These are phyloP conservation scores for Globisporangium abappressorium DNA, from an alignment of 352 stramenopile species.

Conservation along the genomic window DNA sequence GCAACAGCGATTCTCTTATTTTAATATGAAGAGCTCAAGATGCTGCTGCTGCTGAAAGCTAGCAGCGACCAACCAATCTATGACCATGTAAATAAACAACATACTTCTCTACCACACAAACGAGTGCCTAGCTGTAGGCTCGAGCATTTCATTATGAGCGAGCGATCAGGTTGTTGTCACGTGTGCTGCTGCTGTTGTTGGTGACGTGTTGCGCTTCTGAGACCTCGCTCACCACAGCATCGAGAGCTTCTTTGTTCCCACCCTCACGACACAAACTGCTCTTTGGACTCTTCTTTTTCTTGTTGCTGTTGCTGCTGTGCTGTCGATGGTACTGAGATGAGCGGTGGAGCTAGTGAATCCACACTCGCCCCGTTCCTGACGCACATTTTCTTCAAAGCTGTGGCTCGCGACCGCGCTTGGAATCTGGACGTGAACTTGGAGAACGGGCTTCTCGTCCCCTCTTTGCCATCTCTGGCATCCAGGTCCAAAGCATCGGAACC, in stretches of 20 bases:
- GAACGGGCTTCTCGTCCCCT: background rate
- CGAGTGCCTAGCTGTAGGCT: too few relatives aligned
- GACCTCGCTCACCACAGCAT: background rate
- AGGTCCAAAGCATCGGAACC: background rate
- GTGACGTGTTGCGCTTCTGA: background rate
- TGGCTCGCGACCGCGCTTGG: background rate
- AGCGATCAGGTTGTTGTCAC: too few relatives aligned
- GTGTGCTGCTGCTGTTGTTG: background rate
- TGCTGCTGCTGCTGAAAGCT: slow-evolving; percentile 4
- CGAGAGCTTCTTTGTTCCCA: background rate
- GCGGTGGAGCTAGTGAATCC: background rate
- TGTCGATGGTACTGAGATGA: background rate
- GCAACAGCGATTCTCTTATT: background rate
- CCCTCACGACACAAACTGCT: background rate
- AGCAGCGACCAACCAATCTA: background rate
- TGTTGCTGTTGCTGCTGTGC: background rate
- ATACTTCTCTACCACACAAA: background rate
- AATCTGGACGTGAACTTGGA: background rate
- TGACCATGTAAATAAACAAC: slow-evolving; percentile 19
- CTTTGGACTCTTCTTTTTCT: background rate
- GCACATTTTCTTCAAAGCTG: background rate
- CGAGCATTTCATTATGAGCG: too few relatives aligned
- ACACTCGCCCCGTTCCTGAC: background rate
- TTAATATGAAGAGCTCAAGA: slow-evolving; percentile 7
- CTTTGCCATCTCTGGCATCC: background rate